A percentile compares a stretch with the other conserved stretches of the same genome.
These are phyloP conservation scores for Vicia villosa DNA, from an alignment of 306 rosid genomes.

Conservation along the genomic window DNA sequence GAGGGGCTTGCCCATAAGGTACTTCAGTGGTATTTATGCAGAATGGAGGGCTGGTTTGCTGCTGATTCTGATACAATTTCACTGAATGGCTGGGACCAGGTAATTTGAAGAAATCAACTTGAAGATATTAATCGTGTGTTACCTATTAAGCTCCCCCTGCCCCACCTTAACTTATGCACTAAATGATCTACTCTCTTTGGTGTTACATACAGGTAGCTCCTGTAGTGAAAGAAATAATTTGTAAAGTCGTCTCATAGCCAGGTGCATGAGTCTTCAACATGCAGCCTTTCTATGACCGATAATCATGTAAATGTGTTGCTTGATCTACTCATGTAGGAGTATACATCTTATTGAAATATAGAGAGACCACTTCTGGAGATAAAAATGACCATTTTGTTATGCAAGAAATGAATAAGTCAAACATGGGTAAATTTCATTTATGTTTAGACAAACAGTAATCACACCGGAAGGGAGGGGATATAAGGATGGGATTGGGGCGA, in stretches of 20 bases:
- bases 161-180: constrained; percentile 26
- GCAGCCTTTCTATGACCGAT: constrained; percentile 57
- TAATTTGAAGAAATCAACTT: constrained; percentile 35
- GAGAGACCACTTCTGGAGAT: constrained; percentile 19
- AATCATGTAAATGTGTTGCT: constrained; percentile 39
- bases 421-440: constrained; percentile 15
- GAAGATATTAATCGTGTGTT: neutral
- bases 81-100: constrained; percentile 88
- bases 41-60: constrained; percentile 99
- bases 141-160: constrained; percentile 22
- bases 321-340: constrained; percentile 38
- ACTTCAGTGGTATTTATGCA: constrained; percentile 89
- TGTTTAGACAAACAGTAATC: neutral
- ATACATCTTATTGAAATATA: constrained; percentile 17
- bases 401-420: neutral
- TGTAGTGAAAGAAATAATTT: constrained; percentile 49
- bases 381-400: constrained; percentile 5
- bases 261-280: constrained; percentile 57
- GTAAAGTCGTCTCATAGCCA: constrained; percentile 57
- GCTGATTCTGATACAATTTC: constrained; percentile 93
- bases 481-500: neutral
- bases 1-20: constrained; percentile 85
- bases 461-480: neutral
- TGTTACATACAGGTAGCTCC: constrained; percentile 52
- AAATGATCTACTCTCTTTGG: constrained; percentile 48